A percentile compares a stretch with the other conserved stretches of the same genome.
phyloP scores from a whole-genome alignment of 2,329 filamentous ascomycete species.

The Clonostachys sp. region DNA sequence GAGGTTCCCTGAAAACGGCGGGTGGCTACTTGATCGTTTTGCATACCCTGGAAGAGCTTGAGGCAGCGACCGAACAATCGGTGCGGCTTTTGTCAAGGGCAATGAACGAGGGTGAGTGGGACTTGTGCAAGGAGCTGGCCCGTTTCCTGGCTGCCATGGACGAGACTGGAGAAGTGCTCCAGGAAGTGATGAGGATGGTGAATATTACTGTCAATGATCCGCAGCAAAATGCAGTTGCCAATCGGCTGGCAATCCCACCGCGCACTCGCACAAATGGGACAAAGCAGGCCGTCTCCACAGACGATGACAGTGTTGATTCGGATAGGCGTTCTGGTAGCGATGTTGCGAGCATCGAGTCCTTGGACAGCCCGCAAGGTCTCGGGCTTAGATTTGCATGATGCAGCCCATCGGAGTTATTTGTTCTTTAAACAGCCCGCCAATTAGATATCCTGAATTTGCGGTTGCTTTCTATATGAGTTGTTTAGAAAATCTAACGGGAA shows the following conservation, averaged over 20 bases:
- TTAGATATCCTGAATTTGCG: too few relatives aligned
- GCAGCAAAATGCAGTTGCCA: conserved; percentile 13
- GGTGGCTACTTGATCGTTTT: conserved; percentile 94
- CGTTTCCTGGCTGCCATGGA: conserved; percentile 94
- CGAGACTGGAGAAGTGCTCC: conserved; percentile 74
- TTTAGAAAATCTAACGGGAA: too few relatives aligned
- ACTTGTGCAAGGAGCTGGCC: conserved; percentile 90
- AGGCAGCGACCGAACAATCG: conserved; percentile 68
- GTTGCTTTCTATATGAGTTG: too few relatives aligned
- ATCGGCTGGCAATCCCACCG: conserved; percentile 23
- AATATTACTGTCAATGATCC: conserved; percentile 29
- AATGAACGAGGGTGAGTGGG: conserved; percentile 85
- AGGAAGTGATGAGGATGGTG: conserved; percentile 64
- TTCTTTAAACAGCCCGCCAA: too few relatives aligned
- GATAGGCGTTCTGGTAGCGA: conserved; percentile 30
- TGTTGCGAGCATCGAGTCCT: conserved; percentile 27
- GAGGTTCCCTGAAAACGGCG: conserved; percentile 87
- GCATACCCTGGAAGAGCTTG: conserved; percentile 73
- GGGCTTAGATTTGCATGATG: too few relatives aligned
- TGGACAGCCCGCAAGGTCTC: conserved; percentile 2
- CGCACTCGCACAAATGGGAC: conserved; percentile 20
- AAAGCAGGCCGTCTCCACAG: conserved; percentile 17
- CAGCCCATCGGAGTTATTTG: too few relatives aligned
- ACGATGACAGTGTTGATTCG: conserved; percentile 26
- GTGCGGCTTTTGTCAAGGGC: conserved; percentile 78